Evolutionary conservation across 2,329 filamentous ascomycete species (phyloP).

Genomic region (Lasiodiplodia sp.): DNA sequence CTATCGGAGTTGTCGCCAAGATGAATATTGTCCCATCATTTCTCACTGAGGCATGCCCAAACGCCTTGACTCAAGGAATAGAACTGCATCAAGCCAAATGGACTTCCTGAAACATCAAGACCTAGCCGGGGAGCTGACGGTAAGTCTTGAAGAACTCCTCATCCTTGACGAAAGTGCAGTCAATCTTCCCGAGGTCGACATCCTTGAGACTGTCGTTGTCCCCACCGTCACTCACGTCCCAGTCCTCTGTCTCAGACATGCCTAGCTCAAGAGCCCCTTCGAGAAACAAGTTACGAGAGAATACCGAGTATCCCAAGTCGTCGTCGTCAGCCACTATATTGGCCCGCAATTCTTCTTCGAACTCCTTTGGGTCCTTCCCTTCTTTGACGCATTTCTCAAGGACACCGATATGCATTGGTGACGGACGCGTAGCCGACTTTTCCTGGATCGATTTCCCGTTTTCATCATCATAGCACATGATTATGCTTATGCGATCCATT

Average conservation of each 20-base stretch:
- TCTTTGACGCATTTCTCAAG: too few species aligned
- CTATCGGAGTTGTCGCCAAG: too few species aligned
- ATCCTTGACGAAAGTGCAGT: not conserved
- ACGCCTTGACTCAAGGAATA: too few species aligned
- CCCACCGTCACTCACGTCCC: not conserved
- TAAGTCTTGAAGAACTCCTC: not conserved
- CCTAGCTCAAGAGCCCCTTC: not conserved
- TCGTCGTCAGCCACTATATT: not conserved
- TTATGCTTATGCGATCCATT: not conserved
- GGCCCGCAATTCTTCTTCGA: too few species aligned
- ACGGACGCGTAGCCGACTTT: too few species aligned
- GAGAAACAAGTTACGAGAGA: not conserved
- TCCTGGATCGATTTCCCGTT: too few species aligned
- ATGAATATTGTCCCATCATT: too few species aligned
- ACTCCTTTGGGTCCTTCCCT: too few species aligned
- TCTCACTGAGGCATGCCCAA: too few species aligned
- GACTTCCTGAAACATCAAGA: not conserved
- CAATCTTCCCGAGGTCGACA: not conserved
- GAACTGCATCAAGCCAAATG: too few species aligned
- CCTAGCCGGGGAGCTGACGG: not conserved
- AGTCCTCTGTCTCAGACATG: not conserved
- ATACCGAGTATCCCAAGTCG: not conserved
- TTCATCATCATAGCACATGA: too few species aligned
- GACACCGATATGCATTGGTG: too few species aligned
- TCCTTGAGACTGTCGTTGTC: slow-evolving; percentile 16